Base-by-base conservation (phyloP, 75 land plant genomes). In the Sequoia sempervirens region DNA sequence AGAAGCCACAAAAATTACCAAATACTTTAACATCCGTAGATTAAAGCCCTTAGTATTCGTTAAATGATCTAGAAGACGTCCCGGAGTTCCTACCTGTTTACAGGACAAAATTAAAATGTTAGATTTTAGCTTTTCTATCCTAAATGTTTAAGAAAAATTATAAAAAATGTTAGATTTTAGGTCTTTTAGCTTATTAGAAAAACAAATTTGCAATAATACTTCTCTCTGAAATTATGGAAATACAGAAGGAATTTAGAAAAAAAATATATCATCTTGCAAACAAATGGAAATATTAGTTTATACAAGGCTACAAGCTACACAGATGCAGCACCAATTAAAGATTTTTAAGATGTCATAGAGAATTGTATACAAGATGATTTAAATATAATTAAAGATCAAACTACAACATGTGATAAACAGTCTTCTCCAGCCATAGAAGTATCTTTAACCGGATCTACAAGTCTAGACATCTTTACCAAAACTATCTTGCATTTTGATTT, bases 1-100 rank as follows among this genome's bases (percentile, higher is more conserved):
- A 23, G 28, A 26, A 70, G 73, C 37, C 36, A 70, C 2, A 70
- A 32, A 13, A 70, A 30, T 30, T 88, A 94, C 98, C 91, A 96
- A 85, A 84, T 91, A 96, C 83, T 97, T 97, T 73, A 97, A 78
- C 40, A 90, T 87, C 54, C 92, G 88, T 75, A 97, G 89, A 79
- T 90, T 94, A 82, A 97, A 97, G 6, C 99, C 99, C 85, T 97
- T 96, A 2, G 99, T 97, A 80, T 94, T 96, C n/a, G 96, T 36
- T 40, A 97, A 79, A 88, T 97, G 98, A 86, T 96, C 99, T 58
- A 97, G 82, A 82, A 97, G 86, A 68, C 99, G 94, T 75, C 99
- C 99, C 66, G 98, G 99, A 13, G 98, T 96, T 10, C 87, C 98
- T 46, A 96, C 98, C 96, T 96, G 54, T 81, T 82, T n/a, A 13